Base-by-base conservation (phyloP, 2,329 filamentous ascomycete species). In the Ceratocystiopsis sp. region DNA sequence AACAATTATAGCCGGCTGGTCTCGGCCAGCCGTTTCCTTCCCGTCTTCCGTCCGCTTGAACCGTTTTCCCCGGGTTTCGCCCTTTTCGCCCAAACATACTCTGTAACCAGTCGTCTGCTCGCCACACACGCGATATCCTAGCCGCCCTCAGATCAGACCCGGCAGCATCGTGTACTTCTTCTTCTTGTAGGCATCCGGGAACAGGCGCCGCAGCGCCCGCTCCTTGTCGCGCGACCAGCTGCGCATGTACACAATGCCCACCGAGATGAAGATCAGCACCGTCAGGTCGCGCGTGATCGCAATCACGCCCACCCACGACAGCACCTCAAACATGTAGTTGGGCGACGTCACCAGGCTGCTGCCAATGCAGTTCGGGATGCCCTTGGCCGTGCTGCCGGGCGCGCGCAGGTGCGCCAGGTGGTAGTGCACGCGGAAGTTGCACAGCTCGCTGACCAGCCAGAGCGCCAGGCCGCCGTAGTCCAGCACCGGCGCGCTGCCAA, bases 151-250 rank as follows among this genome's bases (percentile, higher is more conserved):
- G 57, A 80, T 71, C 41, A 93, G 64, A 3, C 83, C 83, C 3
- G 91, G 85, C 46, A 95, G 61, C 63, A 94, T 81, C 47, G 75
- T 77, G 57, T 71, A 89, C 55, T 75, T 75, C 84, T 98, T 96
- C 69, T 80, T 87, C 78, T 89, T 87, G 66, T 98, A 98, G 63
- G 80, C 83, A 59, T 87, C 82, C 36, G 83, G 83, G 61, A 96
- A 94, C 60, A 94, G 84, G 61, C 81, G 80, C 54, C 91, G 77
- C 60, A 95, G 91, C 45, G 84, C 77, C 57, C 68, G 75, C 71
- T 98, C 91, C 73, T 95, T 96, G 69, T 85, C 89, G 62, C 73
- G 74, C 35, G 80, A 89, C 91, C 91, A 98, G 42, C 68, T 60
- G 45, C 72, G 75, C 91, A 98, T 96, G 62, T 87, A 84, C 19